Evolutionary conservation across 176 grass and related monocot species (phyloP).

Genomic region (Microstegium vimineum): DNA sequence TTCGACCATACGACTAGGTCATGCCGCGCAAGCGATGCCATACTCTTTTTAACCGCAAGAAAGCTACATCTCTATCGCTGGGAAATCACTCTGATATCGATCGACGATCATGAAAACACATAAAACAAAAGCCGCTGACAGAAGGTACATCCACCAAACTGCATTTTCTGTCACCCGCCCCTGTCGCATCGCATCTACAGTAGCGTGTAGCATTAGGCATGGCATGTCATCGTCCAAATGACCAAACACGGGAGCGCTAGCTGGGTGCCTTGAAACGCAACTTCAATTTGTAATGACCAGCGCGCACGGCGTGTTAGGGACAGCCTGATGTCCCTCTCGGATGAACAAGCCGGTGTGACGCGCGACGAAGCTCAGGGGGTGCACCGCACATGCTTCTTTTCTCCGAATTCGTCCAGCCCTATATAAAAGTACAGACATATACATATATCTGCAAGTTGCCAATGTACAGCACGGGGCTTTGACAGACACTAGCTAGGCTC

Average conservation of each 20-base stretch:
- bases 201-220: neutral
- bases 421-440: neutral
- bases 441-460: neutral
- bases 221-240: neutral
- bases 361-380: neutral
- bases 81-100: slow-evolving; percentile 4
- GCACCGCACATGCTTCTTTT: slow-evolving; percentile 9
- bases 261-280: neutral
- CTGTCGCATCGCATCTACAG: neutral
- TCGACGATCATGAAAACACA: neutral
- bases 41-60: neutral
- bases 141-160: neutral
- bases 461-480: neutral
- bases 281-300: slow-evolving; percentile 10
- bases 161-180: neutral
- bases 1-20: neutral
- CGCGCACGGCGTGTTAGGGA: neutral
- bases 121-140: neutral
- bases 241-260: neutral
- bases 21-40: neutral
- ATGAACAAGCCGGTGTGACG: neutral
- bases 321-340: neutral
- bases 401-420: neutral
- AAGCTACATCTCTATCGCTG: neutral
- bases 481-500: slow-evolving; percentile 29